Base-by-base conservation (phyloP, 2,329 filamentous ascomycete species). In the Ramichloridium luteum region DNA sequence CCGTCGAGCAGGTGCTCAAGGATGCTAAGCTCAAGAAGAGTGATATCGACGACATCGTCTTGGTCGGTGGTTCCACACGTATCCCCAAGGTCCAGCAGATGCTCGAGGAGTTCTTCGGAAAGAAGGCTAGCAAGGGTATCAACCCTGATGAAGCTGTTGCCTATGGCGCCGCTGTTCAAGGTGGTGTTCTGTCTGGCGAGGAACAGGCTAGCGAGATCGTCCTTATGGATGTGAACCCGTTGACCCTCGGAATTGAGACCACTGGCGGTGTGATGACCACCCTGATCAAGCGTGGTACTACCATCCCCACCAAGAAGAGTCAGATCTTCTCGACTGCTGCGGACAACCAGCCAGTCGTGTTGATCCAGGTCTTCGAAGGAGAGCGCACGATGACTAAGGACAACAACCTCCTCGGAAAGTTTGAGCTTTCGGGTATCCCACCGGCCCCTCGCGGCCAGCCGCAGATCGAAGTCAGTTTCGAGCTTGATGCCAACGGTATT, bases 321-420 rank as follows among this genome's bases (percentile, higher is more conserved):
- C 86, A 94, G 68, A 79, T 90, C 58, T 96, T 96, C 77, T 94
- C 86, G 35, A 96, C 88, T 31, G 86, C 88, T 34, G 86, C 88
- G 48, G 88, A 96, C 61, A 93, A 92, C 81, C 88, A 96, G 72
- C 92, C 83, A 42, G 86, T 85, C 47, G 88, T 96, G 55, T 83
- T 94, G 70, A 96, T 96, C 70, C 93, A 96, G 80, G 88, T 96
- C 43, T 96, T 77, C 78, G 86, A 96, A 76, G 88, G 88, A 69
- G 88, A 96, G 74, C 88, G 88, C 15, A 42, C 44, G 0, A 54
- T 54, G 50, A 54, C 50, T 1, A 44, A 45, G 26, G 42, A 45
- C 30, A 45, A 94, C 74, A 96, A 96, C 72, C 65, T 82, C 28
- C 81, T 98, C 50, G 90, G 90, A 65, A 94, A 94, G 69, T 96